Base-by-base conservation (phyloP, 1,284 basidiomycete species). In the Cutaneotrichosporon sp. region DNA sequence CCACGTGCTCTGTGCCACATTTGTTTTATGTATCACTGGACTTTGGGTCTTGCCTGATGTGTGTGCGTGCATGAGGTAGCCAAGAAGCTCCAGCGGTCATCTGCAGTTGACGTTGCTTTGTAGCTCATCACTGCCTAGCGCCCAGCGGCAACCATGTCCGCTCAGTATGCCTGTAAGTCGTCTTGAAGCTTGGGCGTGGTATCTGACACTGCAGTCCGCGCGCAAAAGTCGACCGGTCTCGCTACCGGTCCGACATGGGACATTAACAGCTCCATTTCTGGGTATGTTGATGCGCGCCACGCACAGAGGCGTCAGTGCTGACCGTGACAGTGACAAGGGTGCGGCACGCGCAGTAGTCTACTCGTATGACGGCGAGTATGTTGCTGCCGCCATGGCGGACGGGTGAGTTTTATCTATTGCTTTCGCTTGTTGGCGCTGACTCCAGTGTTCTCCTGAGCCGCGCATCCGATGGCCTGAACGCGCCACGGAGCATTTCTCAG, bases 201-300 rank as follows among this genome's bases (percentile, higher is more conserved):
- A 52, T 34, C 40, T 44, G 18, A 57, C 42, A 0, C 35, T 18
- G 17, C 69, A 91, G 90, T 85, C 79, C 89, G 93, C 73, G 88
- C 93, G 46, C 91, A 94, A 82, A 97, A 96, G 83, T 82, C 83
- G 53, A 79, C 93, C 56, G 90, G 89, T 60, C 82, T 97, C 67
- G 84, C 90, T 68, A 82, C 84, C 58, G 89, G 87, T 39, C 90
- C 93, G 48, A 80, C 83, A 61, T 97, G 91, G 74, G 73, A 79
- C 22, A 75, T 84, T 20, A 77, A 88, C 38, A 75, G 81, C 53
- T 83, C 81, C 50, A 88, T 94, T 65, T 77, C 79, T 54, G 77
- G 77, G 78, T 78, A 47, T 61, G 76, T 64, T 34, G 9, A 40
- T 43, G 18, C 30, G 12, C 15, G 49, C n/a, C n/a, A n/a, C n/a